These are phyloP conservation scores for Colletotrichum paranaense DNA, from an alignment of 2,329 filamentous ascomycete species.

Conservation along the genomic window DNA sequence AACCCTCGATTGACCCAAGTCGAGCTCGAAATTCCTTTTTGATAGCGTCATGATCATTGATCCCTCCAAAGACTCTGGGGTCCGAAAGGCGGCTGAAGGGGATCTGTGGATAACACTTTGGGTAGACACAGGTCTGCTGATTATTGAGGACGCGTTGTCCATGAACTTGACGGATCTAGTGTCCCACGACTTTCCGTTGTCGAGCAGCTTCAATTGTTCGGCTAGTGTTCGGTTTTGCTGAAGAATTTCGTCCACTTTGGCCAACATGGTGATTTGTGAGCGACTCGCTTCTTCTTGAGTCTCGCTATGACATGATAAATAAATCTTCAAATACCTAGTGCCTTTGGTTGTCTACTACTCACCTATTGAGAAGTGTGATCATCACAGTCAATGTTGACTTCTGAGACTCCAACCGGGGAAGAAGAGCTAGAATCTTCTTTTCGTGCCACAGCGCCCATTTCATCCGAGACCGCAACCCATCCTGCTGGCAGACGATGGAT, in stretches of 20 bases:
- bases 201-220: neutral
- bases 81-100: neutral
- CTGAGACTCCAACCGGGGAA: neutral
- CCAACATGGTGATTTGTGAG: neutral
- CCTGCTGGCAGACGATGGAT: neutral
- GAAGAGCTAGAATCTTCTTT: neutral
- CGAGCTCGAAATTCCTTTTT: neutral
- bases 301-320: neutral
- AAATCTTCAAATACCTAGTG: accelerated
- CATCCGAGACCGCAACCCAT: neutral
- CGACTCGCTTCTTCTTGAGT: neutral
- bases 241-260: neutral
- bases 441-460: neutral
- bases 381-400: neutral
- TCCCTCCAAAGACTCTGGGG: accelerated
- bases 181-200: neutral
- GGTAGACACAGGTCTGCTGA: accelerated
- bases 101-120: neutral
- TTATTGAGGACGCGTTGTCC: neutral
- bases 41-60: neutral
- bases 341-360: accelerated
- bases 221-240: neutral
- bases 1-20: neutral
- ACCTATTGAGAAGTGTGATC: accelerated
- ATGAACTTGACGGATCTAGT: neutral